These are phyloP conservation scores for Pterulicium gracile DNA, from an alignment of 1,284 basidiomycete genomes.

Conservation along the genomic window DNA sequence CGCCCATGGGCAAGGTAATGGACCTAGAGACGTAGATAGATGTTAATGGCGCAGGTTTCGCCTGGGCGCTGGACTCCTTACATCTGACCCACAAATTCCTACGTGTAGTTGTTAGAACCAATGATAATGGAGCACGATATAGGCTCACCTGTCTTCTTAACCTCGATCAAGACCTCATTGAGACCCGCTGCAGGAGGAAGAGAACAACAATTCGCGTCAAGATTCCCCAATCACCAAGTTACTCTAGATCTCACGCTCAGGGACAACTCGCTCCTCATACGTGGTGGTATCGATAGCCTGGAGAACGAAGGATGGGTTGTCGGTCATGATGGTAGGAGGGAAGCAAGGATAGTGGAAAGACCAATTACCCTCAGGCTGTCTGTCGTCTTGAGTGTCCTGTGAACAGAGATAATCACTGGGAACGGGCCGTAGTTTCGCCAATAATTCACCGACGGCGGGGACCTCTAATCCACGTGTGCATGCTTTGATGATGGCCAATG, in stretches of 20 bases:
- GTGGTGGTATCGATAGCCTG: conserved; percentile 59
- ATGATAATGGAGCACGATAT: conserved; percentile 1
- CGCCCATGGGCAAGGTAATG: conserved; percentile 70
- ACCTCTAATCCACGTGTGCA: no score
- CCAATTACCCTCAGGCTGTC: neutral
- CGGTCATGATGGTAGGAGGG: conserved; percentile 40
- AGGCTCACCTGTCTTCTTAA: conserved; percentile 79
- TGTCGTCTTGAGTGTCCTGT: neutral
- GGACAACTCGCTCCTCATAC: conserved; percentile 74
- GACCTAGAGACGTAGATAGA: conserved; percentile 32
- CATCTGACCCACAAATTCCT: conserved; percentile 90
- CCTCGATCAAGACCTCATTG: conserved; percentile 80
- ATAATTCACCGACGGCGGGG: neutral
- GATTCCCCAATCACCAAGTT: conserved; percentile 3
- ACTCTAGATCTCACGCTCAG: conserved; percentile 39
- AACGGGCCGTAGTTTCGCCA: conserved; percentile 1
- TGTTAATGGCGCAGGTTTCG: no score
- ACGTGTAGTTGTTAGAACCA: conserved; percentile 7
- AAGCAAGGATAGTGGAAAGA: conserved; percentile 8
- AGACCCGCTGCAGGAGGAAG: conserved; percentile 38
- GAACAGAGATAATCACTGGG: neutral
- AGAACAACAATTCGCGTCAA: conserved; percentile 1
- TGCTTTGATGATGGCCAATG: no score
- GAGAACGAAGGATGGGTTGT: conserved; percentile 77
- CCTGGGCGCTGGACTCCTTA: conserved; percentile 23